These are phyloP conservation scores for Psilocybe cubensis DNA, from an alignment of 768 basidiomycete genomes.

Conservation along the genomic window DNA sequence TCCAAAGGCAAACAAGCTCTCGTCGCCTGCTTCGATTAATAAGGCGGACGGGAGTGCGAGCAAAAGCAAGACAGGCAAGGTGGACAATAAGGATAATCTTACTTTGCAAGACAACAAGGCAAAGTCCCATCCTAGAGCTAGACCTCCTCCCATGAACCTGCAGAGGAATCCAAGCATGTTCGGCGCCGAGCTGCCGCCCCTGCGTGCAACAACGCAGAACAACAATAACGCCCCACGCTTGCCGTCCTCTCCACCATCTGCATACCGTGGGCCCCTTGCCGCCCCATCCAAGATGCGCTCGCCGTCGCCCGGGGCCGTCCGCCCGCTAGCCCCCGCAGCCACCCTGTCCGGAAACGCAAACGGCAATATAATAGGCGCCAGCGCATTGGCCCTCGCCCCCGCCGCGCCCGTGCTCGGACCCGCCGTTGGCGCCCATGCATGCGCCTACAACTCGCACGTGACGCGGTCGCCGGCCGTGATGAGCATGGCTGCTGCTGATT, in stretches of 20 bases:
- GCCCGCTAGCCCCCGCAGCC: neutral
- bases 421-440: conserved; percentile 4
- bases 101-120: conserved; percentile 5
- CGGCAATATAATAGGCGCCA: neutral
- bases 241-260: neutral
- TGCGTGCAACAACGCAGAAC: neutral
- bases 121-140: conserved; percentile 19
- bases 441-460: conserved; percentile 11
- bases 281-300: neutral
- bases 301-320: neutral
- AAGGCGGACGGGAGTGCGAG: neutral
- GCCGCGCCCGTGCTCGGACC: neutral
- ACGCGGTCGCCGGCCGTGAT: neutral
- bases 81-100: conserved; percentile 14
- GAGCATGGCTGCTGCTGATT: no score
- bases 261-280: neutral
- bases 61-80: conserved; percentile 15
- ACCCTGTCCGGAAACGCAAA: neutral
- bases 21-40: neutral
- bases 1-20: conserved; percentile 29
- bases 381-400: neutral
- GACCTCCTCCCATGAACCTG: conserved; percentile 48
- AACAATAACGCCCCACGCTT: neutral
- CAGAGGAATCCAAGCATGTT: conserved; percentile 69
- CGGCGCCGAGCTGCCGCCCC: conserved; percentile 60